A percentile compares a stretch with the other conserved stretches of the same genome.
phyloP scores from a whole-genome alignment of 805 yeast genomes.

The Lipomyces yamadae region DNA sequence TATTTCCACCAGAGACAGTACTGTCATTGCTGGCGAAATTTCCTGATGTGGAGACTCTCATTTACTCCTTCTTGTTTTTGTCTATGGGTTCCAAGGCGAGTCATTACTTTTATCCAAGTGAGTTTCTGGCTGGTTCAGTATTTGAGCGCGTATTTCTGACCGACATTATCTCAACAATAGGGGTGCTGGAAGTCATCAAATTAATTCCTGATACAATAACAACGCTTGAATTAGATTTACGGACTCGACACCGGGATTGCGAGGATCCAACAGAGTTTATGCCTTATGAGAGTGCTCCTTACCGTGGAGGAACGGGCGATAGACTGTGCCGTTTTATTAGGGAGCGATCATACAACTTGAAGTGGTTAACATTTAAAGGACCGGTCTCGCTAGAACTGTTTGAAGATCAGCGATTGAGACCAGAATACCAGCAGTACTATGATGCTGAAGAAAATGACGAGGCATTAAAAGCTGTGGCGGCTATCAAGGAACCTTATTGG shows the following conservation, averaged over 20 bases:
- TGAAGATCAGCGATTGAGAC: constrained; percentile 7
- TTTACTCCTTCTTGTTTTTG: background rate
- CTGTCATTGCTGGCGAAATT: background rate
- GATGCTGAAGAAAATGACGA: background rate
- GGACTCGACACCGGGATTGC: background rate
- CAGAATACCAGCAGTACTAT: background rate
- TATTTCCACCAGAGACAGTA: background rate
- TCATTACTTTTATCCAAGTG: constrained; percentile 1
- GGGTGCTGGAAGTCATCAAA: background rate
- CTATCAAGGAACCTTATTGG: constrained; percentile 5
- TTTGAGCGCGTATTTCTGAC: background rate
- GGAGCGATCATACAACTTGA: background rate
- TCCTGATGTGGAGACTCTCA: background rate
- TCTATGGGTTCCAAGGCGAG: background rate
- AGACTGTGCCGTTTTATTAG: constrained; percentile 4
- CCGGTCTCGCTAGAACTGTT: constrained; percentile 4
- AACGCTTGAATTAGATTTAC: background rate
- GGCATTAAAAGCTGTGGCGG: background rate
- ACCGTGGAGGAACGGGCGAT: constrained; percentile 11
- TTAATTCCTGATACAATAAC: background rate
- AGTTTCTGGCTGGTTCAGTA: background rate
- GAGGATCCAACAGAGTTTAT: background rate
- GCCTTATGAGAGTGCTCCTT: background rate
- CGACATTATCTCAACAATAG: background rate
- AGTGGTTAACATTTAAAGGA: background rate